Evolutionary conservation across 352 stramenopile species (phyloP).

Genomic region (Pythium monospermum): DNA sequence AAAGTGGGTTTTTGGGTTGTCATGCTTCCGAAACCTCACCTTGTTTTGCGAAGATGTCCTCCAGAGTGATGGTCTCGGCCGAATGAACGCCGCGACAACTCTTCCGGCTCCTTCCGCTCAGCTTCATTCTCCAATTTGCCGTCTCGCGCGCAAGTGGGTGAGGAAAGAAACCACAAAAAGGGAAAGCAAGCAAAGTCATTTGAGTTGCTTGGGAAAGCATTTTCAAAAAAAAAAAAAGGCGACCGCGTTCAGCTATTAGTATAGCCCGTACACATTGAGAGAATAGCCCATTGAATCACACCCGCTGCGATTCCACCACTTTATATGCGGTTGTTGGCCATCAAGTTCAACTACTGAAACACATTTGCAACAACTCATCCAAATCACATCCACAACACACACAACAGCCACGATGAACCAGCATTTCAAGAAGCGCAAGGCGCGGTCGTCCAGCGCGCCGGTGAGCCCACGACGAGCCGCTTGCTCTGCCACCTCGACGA

Average conservation of each 20-base stretch:
- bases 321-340: no score
- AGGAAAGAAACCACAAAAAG: background rate
- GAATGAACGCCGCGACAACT: constrained; percentile 18
- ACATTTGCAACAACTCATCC: background rate
- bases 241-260: no score
- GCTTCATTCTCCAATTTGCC: constrained; percentile 28
- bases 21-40: background rate
- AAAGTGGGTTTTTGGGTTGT: constrained; percentile 2
- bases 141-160: constrained; percentile 20
- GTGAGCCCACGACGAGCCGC: constrained; percentile 11
- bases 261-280: no score
- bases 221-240: no score
- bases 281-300: no score
- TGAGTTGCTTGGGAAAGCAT: no score
- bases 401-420: constrained; percentile 35
- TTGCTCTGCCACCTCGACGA: background rate
- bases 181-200: no score
- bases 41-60: constrained; percentile 1
- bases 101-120: constrained; percentile 20
- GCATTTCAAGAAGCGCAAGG: constrained; percentile 71
- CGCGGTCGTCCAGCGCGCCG: constrained; percentile 25
- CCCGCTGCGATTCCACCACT: no score
- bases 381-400: background rate
- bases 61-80: constrained; percentile 17
- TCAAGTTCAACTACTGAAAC: background rate